Evolutionary conservation across 352 stramenopile species (phyloP).

Genomic region (Hyaloperonospora arabidopsidis): DNA sequence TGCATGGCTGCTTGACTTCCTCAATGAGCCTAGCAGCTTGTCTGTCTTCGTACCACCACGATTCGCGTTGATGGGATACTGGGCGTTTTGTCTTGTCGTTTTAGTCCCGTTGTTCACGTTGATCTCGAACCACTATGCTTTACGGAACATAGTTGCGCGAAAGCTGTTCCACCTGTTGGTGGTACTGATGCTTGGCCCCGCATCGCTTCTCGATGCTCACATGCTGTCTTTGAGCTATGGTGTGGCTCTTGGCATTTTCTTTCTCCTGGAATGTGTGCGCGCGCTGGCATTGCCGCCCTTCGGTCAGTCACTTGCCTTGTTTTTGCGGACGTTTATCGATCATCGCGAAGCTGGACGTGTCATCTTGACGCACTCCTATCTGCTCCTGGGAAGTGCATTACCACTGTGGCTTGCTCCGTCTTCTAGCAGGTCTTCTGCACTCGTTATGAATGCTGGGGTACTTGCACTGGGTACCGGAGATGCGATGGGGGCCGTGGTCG

Average conservation of each 20-base stretch:
- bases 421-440: constrained; percentile 5
- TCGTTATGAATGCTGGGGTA: constrained; percentile 60
- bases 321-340: constrained; percentile 72
- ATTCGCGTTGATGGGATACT: constrained; percentile 45
- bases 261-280: constrained; percentile 59
- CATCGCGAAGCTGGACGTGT: constrained; percentile 56
- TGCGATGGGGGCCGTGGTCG: constrained; percentile 63
- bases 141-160: constrained; percentile 65
- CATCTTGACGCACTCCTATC: constrained; percentile 71
- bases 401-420: constrained; percentile 51
- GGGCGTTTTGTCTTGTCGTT: constrained; percentile 40
- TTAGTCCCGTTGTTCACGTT: constrained; percentile 50
- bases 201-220: constrained; percentile 37
- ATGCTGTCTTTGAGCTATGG: constrained; percentile 77
- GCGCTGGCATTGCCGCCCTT: constrained; percentile 52
- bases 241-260: constrained; percentile 63
- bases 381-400: constrained; percentile 68
- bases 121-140: constrained; percentile 25
- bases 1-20: constrained; percentile 46
- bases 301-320: constrained; percentile 40
- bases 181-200: constrained; percentile 71
- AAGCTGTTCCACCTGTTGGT: constrained; percentile 80
- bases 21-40: constrained; percentile 23
- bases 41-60: constrained; percentile 17
- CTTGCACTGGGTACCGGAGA: constrained; percentile 65